Evolutionary conservation across 176 grass and related monocot species (phyloP).

Genomic region (Ananas comosus): DNA sequence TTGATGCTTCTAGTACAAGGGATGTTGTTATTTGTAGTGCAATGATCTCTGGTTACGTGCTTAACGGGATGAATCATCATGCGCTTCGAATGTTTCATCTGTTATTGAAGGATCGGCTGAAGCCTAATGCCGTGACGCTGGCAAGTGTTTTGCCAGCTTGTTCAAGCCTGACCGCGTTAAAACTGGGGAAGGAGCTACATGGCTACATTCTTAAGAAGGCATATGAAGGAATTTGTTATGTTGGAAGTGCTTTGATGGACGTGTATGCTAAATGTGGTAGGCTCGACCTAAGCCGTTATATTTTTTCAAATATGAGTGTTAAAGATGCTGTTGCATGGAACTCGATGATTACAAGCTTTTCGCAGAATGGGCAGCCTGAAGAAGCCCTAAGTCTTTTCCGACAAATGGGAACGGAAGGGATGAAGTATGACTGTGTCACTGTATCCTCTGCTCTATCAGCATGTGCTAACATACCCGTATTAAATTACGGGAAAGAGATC

Average conservation of each 20-base stretch:
- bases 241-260: constrained; percentile 66
- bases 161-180: constrained; percentile 43
- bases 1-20: constrained; percentile 33
- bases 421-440: constrained; percentile 52
- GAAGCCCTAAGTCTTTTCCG: constrained; percentile 58
- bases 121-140: constrained; percentile 63
- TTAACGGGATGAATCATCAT: constrained; percentile 53
- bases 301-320: constrained; percentile 43
- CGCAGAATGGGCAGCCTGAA: constrained; percentile 70
- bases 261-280: constrained; percentile 87
- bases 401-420: constrained; percentile 54
- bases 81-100: constrained; percentile 51
- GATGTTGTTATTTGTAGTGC: constrained; percentile 78
- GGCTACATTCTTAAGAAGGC: constrained; percentile 61
- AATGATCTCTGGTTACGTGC: constrained; percentile 77
- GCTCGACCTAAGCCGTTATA: constrained; percentile 56
- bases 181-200: constrained; percentile 66
- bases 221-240: constrained; percentile 56
- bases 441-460: constrained; percentile 70
- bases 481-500: constrained; percentile 77
- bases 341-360: constrained; percentile 80
- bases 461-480: constrained; percentile 58
- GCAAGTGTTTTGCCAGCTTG: constrained; percentile 62
- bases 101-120: constrained; percentile 38
- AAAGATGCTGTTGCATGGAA: constrained; percentile 79